Base-by-base conservation (phyloP, 2,329 filamentous ascomycete genomes). In the Rutstroemia sydowiana region DNA sequence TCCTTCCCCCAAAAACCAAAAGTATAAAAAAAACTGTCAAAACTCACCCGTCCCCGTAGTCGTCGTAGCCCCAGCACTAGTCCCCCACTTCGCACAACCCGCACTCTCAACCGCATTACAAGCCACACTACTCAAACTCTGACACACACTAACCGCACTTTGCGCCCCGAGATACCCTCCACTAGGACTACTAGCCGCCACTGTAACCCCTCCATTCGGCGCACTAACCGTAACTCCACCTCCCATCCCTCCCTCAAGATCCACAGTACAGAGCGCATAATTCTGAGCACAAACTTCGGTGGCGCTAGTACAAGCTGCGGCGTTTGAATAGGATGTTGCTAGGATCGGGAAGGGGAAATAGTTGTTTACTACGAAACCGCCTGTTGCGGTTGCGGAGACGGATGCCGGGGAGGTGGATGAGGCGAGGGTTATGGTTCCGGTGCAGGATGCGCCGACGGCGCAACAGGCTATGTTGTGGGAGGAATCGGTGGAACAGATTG, bases 311-410 rank as follows among this genome's bases (percentile, higher is more conserved):
- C 80, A 84, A 5, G 73, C 73, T 13, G 68, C 75, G 16, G 68
- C 64, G 58, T 81, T 74, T 53, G 67, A 62, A 55, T 79, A 81
- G 11, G 71, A 72, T 1, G 75, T 79, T 43, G 63, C 54, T 47
- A 81, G 72, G 60, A 78, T 77, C 1, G 80, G 80, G 63, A 82
- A 84, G 10, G 76, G 73, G 63, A 82, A 84, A 65, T 76, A 82
- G 23, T 69, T 59, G 63, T 84, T 83, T 39, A 72, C 66, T 16
- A 83, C 77, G 61, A 73, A 80, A 31, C 77, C 78, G 18, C 70
- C 69, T 1, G 68, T 61, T 18, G 67, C 65, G 3, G 54, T 54
- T 21, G 46, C 45, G 5, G 58, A 55, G 10, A 54, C 47, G 16
- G 57, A 59, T 3, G 53, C 45, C 1, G 46, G 34, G 14, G 45